Evolutionary conservation across 768 basidiomycete genomes (phyloP).

Genomic region (Tulasnella sp.): DNA sequence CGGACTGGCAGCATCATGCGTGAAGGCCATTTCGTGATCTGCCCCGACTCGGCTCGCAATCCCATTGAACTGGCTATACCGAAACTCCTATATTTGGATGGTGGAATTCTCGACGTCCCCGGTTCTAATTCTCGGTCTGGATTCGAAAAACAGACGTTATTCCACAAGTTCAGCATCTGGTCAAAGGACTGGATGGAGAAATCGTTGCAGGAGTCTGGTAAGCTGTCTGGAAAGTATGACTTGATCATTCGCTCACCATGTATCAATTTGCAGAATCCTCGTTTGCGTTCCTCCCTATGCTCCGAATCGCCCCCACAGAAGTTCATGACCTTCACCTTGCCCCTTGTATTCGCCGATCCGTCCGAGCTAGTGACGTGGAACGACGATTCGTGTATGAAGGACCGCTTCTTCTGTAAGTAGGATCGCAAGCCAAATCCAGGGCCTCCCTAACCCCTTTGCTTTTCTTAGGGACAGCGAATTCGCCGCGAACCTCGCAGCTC

Average conservation of each 20-base stretch:
- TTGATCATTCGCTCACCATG: not conserved
- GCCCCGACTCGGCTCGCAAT: slow-evolving; percentile 81
- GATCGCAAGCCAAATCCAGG: not conserved
- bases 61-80: slow-evolving; percentile 78
- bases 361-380: slow-evolving; percentile 45
- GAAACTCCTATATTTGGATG: slow-evolving; percentile 64
- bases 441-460: slow-evolving; percentile 29
- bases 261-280: slow-evolving; percentile 36
- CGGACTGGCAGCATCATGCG: slow-evolving; percentile 73
- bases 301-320: slow-evolving; percentile 56
- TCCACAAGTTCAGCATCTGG: slow-evolving; percentile 85
- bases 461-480: slow-evolving; percentile 48
- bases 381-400: slow-evolving; percentile 34
- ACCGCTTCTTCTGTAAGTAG: slow-evolving; percentile 22
- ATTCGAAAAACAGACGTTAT: slow-evolving; percentile 47
- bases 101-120: slow-evolving; percentile 62
- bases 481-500: slow-evolving; percentile 34
- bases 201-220: slow-evolving; percentile 61
- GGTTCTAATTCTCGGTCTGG: slow-evolving; percentile 44
- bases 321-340: slow-evolving; percentile 53
- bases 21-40: slow-evolving; percentile 75
- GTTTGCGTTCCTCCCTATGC: slow-evolving; percentile 73
- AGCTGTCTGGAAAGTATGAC: slow-evolving; percentile 22
- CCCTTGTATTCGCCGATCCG: slow-evolving; percentile 50
- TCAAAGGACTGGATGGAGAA: slow-evolving; percentile 66